Evolutionary conservation across 2,329 filamentous ascomycete genomes (phyloP).

Genomic region (Aquanectria penicillioides): DNA sequence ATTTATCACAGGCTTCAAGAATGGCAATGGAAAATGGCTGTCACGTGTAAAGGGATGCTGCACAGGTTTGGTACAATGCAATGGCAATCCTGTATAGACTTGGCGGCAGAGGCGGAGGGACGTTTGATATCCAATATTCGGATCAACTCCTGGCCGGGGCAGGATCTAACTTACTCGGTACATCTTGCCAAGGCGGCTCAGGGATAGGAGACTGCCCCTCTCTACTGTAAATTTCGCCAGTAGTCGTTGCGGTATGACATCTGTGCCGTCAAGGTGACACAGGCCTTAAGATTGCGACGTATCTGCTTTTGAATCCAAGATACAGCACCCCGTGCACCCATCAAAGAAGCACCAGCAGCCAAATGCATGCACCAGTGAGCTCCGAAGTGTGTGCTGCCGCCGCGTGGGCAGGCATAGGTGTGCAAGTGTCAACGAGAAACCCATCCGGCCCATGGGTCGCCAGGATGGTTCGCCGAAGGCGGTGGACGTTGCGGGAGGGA

Average conservation of each 20-base stretch:
- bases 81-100: not conserved
- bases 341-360: constrained; percentile 19
- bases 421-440: constrained; percentile 10
- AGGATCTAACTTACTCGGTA: constrained; percentile 16
- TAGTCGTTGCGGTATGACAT: constrained; percentile 34
- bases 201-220: constrained; percentile 13
- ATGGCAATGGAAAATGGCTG: not conserved
- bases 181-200: constrained; percentile 17
- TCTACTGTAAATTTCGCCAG: constrained; percentile 13
- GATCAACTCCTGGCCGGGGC: constrained; percentile 23
- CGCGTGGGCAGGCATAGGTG: constrained; percentile 14
- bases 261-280: constrained; percentile 35
- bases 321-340: constrained; percentile 30
- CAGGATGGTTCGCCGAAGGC: constrained; percentile 31
- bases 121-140: constrained; percentile 23
- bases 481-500: constrained; percentile 25
- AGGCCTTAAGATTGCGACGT: constrained; percentile 26
- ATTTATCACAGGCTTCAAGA: not conserved
- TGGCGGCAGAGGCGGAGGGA: not conserved
- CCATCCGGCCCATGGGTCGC: constrained; percentile 21
- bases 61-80: not conserved
- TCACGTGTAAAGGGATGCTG: constrained; percentile 10
- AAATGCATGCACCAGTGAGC: constrained; percentile 33
- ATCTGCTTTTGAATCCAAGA: constrained; percentile 31
- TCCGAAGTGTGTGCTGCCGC: constrained; percentile 22